Evolutionary conservation across 1,284 basidiomycete species (phyloP), one percentile per base, ranked within the genome.

Genomic region (Cystobasidium sp.): DNA sequence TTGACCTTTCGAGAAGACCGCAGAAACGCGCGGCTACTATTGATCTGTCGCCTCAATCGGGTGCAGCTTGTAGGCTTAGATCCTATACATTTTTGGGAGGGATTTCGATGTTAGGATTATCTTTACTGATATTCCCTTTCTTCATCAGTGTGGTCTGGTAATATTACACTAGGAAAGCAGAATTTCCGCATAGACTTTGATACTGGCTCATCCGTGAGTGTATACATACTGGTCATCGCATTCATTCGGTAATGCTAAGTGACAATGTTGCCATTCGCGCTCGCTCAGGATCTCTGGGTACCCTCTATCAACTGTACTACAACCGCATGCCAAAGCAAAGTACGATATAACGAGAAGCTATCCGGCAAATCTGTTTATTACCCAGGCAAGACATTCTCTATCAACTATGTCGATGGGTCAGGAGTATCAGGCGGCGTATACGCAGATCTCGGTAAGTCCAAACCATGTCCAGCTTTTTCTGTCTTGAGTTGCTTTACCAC

Each of bases 341-440:
- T 62, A n/a, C 79, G 78, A 52, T 82, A 79, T 76, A 65, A 80
- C 66, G 51, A 78, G 5, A 59, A 66, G 41, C 18, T 37, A 14
- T 78, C 77, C 2, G 74, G 77, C n/a, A 82, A 78, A 3, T 75
- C 77, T n/a, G 64, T 20, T 7, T 46, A 58, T n/a, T 63, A 59
- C 4, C 75, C 78, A 41, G 80, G 79, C 63, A 75, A 77, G 59
- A 77, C 76, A 0, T 88, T 89, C 81, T 71, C 53, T 7, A 84
- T 88, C 74, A n/a, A 77, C 3, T 90, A 87, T 79, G 88, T 85
- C 10, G 87, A 88, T 78, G 86, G 86, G 16, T 86, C 86, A 8
- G 83, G 82, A 20, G 86, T 86, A 10, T 78, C 79, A 9, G 88
- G 88, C 41, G 80, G 82, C 39, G 83, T 86, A 71, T 89, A 86